Evolutionary conservation across 345 rosid species (phyloP).

Genomic region (Lepidium sativum): DNA sequence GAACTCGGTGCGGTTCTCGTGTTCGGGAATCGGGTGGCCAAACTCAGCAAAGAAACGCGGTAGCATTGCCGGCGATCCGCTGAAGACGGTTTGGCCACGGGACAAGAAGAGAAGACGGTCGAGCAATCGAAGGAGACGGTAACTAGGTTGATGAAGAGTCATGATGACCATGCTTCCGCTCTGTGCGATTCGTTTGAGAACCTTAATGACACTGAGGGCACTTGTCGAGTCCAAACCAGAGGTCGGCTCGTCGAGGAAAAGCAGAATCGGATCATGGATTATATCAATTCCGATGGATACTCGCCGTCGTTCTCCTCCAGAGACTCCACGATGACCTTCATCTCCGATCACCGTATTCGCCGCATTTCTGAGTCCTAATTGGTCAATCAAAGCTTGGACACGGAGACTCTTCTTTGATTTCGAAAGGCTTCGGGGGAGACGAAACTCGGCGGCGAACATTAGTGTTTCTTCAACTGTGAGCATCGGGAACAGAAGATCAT

Average conservation of each 20-base stretch:
- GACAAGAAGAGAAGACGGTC: constrained; percentile 72
- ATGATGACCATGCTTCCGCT: constrained; percentile 85
- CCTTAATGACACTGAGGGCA: constrained; percentile 82
- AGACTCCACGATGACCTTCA: constrained; percentile 88
- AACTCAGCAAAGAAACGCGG: constrained; percentile 56
- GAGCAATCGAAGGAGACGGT: constrained; percentile 52
- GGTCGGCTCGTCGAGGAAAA: constrained; percentile 86
- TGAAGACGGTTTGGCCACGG: constrained; percentile 83
- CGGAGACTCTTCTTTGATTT: constrained; percentile 63
- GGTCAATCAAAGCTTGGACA: constrained; percentile 76
- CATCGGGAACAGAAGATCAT: constrained; percentile 78
- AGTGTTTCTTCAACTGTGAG: constrained; percentile 87
- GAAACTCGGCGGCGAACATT: constrained; percentile 87
- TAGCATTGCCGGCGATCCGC: constrained; percentile 57
- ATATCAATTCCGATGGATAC: constrained; percentile 88
- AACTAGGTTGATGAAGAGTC: constrained; percentile 92
- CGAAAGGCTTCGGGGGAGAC: constrained; percentile 63
- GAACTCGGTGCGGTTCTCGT: constrained; percentile 83
- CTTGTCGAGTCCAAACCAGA: constrained; percentile 90
- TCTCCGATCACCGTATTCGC: constrained; percentile 83
- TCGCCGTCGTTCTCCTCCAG: constrained; percentile 82
- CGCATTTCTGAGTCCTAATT: constrained; percentile 68
- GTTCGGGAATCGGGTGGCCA: constrained; percentile 78
- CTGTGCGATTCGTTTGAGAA: constrained; percentile 73
- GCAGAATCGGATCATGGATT: constrained; percentile 76